Evolutionary conservation across 2,329 filamentous ascomycete genomes (phyloP).

Genomic region (Cytospora piceicola): DNA sequence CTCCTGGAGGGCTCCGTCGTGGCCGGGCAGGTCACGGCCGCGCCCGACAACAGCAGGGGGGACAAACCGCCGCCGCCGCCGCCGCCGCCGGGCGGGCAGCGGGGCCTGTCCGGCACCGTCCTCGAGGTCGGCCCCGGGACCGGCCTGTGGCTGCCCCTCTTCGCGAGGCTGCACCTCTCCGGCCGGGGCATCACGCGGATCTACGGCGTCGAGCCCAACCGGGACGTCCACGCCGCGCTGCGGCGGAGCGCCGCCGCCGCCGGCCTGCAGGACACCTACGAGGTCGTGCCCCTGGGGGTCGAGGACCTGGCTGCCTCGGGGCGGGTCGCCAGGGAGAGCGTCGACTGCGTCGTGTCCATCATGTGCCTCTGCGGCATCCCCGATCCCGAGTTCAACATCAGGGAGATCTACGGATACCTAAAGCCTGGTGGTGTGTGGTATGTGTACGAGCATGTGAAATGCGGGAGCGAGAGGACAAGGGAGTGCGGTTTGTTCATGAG

Average conservation of each 20-base stretch:
- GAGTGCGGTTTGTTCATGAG: slow-evolving; percentile 45
- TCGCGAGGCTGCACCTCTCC: slow-evolving; percentile 37
- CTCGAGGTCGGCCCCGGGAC: slow-evolving; percentile 66
- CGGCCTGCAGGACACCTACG: slow-evolving; percentile 61
- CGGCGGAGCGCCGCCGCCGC: slow-evolving; percentile 51
- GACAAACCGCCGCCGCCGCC: no score
- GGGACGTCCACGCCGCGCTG: slow-evolving; percentile 54
- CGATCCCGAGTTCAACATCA: slow-evolving; percentile 58
- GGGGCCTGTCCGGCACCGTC: slow-evolving; percentile 52
- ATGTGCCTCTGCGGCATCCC: slow-evolving; percentile 68
- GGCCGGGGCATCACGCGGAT: slow-evolving; percentile 47
- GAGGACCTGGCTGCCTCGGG: slow-evolving; percentile 55
- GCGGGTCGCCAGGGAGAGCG: slow-evolving; percentile 53
- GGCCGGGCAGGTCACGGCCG: slow-evolving; percentile 38
- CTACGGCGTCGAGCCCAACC: slow-evolving; percentile 69
- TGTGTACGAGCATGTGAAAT: slow-evolving; percentile 63
- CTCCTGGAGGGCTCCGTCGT: slow-evolving; percentile 56
- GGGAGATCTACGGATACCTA: slow-evolving; percentile 59
- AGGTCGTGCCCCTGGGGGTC: slow-evolving; percentile 65
- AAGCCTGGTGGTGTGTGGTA: slow-evolving; percentile 67
- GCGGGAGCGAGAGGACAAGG: slow-evolving; percentile 29
- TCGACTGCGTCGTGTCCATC: slow-evolving; percentile 64
- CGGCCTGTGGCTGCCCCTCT: slow-evolving; percentile 64
- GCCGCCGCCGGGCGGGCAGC: no score
- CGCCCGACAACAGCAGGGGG: slow-evolving; percentile 10